Percentiles rank a stretch among this genome's conserved stretches.
These are phyloP conservation scores for Dalbergia cultrata DNA, from an alignment of 306 rosid genomes.

Conservation along the genomic window DNA sequence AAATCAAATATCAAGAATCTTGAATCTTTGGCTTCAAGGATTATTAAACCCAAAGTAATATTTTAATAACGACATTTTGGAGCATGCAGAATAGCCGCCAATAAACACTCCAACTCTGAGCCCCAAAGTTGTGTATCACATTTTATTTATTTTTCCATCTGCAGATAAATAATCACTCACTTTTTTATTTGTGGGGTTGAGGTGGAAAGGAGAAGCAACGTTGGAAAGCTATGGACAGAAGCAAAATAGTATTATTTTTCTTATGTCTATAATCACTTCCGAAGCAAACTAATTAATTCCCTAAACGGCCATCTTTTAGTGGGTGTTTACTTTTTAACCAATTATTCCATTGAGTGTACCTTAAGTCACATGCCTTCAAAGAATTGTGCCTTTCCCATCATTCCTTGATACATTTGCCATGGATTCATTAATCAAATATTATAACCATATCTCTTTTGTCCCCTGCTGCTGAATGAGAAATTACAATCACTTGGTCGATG, in stretches of 20 bases:
- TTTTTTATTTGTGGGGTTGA: conserved; percentile 69
- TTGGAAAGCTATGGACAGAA: conserved; percentile 62
- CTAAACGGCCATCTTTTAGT: conserved; percentile 61
- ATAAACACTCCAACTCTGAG: conserved; percentile 40
- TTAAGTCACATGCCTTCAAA: conserved; percentile 70
- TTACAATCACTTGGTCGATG: conserved; percentile 7
- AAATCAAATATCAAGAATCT: conserved; percentile 42
- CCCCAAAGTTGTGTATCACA: conserved; percentile 41
- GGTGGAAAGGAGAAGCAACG: conserved; percentile 73
- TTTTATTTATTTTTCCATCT: background rate
- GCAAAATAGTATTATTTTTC: conserved; percentile 46
- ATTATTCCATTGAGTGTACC: conserved; percentile 67
- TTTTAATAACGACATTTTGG: conserved; percentile 43
- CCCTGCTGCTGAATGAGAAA: conserved; percentile 26
- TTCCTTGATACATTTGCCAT: conserved; percentile 41
- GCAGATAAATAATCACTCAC: conserved; percentile 52
- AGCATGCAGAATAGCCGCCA: conserved; percentile 61
- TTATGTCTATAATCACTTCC: conserved; percentile 62
- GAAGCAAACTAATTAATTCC: conserved; percentile 68
- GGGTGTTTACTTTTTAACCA: conserved; percentile 76
- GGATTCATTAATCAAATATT: conserved; percentile 35
- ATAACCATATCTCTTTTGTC: conserved; percentile 29
- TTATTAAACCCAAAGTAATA: conserved; percentile 44
- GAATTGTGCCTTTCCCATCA: conserved; percentile 57
- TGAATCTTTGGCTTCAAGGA: conserved; percentile 69